Base-by-base conservation (phyloP, 345 rosid species). In the Draba incana region DNA sequence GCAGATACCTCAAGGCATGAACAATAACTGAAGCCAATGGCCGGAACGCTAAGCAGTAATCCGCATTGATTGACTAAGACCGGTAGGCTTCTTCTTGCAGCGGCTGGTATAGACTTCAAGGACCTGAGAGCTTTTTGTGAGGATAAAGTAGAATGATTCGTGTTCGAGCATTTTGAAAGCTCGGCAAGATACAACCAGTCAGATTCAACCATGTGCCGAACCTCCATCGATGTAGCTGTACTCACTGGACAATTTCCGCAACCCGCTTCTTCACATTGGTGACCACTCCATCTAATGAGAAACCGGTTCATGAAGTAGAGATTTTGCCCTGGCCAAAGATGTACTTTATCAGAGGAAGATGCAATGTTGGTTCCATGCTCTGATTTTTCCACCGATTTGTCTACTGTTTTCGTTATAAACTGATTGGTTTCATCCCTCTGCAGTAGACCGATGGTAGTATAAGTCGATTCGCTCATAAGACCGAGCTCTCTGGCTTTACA, bases 131-230 rank as follows among this genome's bases (percentile, higher is more conserved):
- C 85, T 62, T 50, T 78, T 24, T 51, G 56, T 66, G 94, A 86
- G 8, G 94, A 88, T 37, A 63, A 52, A 61, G 64, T 78, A 48
- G 72, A 77, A 77, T 78, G 78, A 27, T 37, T 27, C 64, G 38
- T 28, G 31, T 37, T 65, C 0, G 25, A 64, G 30, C 41, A 12
- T 51, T 70, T 84, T 9, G 84, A 81, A 82, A 88, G 77, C 83
- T 85, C 82, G 10, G 84, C 81, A 31, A 93, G 96, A 75, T 81
- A 82, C 4, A 93, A 73, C 94, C 97, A 90, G 72, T 93, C 96
- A 3, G 83, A 70, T 71, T 88, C 94, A 43, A 75, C 54, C 98
- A 88, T 84, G 57, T 57, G 83, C 8, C 91, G 93, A 68, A 84
- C 86, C 71, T 82, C 79, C 41, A 66, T 80, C 23, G 67, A 75